Percentiles rank a stretch among this genome's conserved stretches.
phyloP scores from a whole-genome alignment of 139 green algal genomes.

The Closterium sp. region DNA sequence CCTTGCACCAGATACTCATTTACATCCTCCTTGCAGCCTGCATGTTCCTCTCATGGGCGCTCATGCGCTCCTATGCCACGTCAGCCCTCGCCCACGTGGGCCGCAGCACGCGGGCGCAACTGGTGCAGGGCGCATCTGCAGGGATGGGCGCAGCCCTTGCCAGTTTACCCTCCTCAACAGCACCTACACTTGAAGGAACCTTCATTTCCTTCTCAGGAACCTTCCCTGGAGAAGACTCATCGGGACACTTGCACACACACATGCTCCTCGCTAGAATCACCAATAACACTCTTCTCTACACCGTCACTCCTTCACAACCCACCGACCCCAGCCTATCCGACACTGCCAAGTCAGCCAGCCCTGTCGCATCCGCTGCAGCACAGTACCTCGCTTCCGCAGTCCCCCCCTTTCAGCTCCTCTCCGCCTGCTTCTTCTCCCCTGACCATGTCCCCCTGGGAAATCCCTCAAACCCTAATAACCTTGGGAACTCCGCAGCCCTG shows the following conservation, averaged over 20 bases:
- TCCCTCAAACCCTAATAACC: too few relatives aligned
- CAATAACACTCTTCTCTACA: not conserved
- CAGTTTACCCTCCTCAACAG: not conserved
- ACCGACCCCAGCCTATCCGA: not conserved
- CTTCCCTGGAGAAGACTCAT: not conserved
- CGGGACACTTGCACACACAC: too few relatives aligned
- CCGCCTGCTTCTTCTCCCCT: not conserved
- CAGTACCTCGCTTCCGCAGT: not conserved
- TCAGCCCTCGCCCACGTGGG: not conserved
- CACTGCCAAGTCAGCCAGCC: not conserved
- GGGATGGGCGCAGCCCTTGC: not conserved
- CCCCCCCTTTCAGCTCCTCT: not conserved
- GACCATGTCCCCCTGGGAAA: not conserved
- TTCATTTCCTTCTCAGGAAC: not conserved
- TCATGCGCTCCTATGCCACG: not conserved
- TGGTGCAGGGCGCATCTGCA: not conserved
- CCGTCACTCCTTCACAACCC: not conserved
- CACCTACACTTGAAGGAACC: not conserved
- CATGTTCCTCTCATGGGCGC: not conserved
- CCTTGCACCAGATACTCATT: not conserved
- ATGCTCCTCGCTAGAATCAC: not conserved
- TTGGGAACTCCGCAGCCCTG: not conserved
- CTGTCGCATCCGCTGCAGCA: not conserved
- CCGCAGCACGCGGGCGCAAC: not conserved
- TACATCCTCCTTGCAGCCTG: not conserved